These are phyloP conservation scores for Bipolaris gigantea DNA, from an alignment of 2,329 filamentous ascomycete species.

Conservation along the genomic window DNA sequence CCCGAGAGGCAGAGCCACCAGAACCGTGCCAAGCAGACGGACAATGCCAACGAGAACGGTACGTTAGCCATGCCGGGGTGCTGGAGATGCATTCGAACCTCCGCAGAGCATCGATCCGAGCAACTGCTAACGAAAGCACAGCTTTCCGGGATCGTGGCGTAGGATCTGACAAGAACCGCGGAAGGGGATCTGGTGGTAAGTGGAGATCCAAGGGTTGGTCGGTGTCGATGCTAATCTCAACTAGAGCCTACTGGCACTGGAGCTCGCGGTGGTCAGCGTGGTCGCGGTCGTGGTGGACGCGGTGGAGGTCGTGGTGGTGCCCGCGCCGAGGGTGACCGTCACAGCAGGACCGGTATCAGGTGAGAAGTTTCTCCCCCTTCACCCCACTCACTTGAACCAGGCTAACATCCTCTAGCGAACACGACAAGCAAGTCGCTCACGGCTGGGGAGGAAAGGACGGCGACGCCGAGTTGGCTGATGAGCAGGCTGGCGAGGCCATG, in stretches of 20 bases:
- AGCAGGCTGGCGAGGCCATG: slow-evolving; percentile 87
- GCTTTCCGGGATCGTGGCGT: slow-evolving; percentile 88
- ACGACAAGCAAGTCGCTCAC: slow-evolving; percentile 84
- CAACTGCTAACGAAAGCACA: slow-evolving; percentile 46
- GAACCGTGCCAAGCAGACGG: slow-evolving; percentile 49
- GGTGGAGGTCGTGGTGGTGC: slow-evolving; percentile 51
- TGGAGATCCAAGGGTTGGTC: background rate
- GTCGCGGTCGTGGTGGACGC: slow-evolving; percentile 52
- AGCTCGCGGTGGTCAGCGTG: slow-evolving; percentile 42
- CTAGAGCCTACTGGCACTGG: slow-evolving; percentile 25
- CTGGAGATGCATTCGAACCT: background rate
- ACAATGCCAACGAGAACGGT: slow-evolving; percentile 85
- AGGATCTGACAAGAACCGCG: slow-evolving; percentile 80
- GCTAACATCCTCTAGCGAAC: slow-evolving; percentile 59
- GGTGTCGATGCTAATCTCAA: slow-evolving; percentile 10
- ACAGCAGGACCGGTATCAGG: slow-evolving; percentile 63
- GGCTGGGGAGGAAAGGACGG: slow-evolving; percentile 87
- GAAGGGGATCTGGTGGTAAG: slow-evolving; percentile 55
- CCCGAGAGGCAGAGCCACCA: slow-evolving; percentile 39
- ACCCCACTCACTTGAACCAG: background rate
- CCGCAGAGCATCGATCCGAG: background rate
- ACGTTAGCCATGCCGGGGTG: slow-evolving; percentile 49
- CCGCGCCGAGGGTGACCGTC: slow-evolving; percentile 60
- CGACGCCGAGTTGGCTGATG: slow-evolving; percentile 82
- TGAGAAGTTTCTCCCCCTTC: slow-evolving; percentile 44